These are phyloP conservation scores for Opeltia flavorubescens DNA, from an alignment of 495 filamentous ascomycete species.

Conservation along the genomic window DNA sequence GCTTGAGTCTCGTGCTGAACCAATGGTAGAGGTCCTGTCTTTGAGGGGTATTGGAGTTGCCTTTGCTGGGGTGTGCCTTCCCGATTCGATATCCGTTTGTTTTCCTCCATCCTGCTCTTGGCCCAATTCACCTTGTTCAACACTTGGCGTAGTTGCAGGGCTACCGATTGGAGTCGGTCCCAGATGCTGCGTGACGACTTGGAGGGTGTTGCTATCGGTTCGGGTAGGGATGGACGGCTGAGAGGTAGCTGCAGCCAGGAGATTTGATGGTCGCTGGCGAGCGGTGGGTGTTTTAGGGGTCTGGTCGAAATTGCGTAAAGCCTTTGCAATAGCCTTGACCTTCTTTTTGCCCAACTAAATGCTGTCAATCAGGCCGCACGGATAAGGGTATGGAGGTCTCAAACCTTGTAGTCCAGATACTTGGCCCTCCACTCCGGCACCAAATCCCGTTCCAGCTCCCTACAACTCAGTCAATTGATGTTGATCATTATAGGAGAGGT, in stretches of 20 bases:
- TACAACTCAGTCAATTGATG: conserved; percentile 20
- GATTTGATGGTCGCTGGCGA: conserved; percentile 15
- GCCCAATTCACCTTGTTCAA: not conserved
- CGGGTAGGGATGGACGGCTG: conserved; percentile 11
- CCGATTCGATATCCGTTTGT: not conserved
- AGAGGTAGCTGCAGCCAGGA: conserved; percentile 11
- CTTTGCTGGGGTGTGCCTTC: conserved; percentile 2
- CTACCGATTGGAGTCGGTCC: not conserved
- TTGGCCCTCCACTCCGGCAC: conserved; percentile 89
- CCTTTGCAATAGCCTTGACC: conserved; percentile 64
- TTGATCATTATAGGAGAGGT: too few relatives aligned
- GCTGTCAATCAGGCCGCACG: not conserved
- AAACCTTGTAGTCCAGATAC: conserved; percentile 81
- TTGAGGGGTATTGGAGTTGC: conserved; percentile 18
- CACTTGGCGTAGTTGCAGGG: not conserved
- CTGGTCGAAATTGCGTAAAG: conserved; percentile 44
- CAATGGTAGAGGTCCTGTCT: conserved; percentile 19
- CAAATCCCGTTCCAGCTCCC: conserved; percentile 72
- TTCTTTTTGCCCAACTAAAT: conserved; percentile 67
- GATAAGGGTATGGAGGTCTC: not conserved
- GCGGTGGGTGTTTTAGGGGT: conserved; percentile 41
- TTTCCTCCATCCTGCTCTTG: not conserved
- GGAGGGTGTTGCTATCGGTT: conserved; percentile 1
- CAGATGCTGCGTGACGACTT: conserved; percentile 3
- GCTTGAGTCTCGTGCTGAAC: conserved; percentile 12